These are phyloP conservation scores for Sporobolomyces roseus DNA, from an alignment of 768 basidiomycete genomes.

Conservation along the genomic window DNA sequence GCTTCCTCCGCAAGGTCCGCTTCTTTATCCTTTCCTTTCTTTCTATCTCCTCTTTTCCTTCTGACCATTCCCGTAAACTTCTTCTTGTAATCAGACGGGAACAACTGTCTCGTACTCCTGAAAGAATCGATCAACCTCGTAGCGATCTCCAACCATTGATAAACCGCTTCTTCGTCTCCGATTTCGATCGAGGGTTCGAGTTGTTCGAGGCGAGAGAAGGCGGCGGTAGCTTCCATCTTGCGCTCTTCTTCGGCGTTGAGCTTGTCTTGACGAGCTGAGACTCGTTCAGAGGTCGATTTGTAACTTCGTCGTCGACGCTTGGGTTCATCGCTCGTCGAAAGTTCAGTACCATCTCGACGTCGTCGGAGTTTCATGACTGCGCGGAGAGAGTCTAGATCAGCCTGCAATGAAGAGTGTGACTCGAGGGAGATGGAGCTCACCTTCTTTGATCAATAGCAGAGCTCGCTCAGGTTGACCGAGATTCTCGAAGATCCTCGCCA, in stretches of 20 bases:
- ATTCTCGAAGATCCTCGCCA: constrained; percentile 86
- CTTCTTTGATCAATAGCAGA: constrained; percentile 75
- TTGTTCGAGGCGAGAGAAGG: constrained; percentile 59
- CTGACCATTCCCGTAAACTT: constrained; percentile 41
- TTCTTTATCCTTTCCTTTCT: constrained; percentile 29
- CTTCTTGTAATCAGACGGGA: constrained; percentile 59
- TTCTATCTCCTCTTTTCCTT: constrained; percentile 4
- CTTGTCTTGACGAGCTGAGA: constrained; percentile 64
- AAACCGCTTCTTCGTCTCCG: constrained; percentile 57
- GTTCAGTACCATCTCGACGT: background rate
- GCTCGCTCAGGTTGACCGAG: constrained; percentile 74
- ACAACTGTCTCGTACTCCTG: constrained; percentile 77
- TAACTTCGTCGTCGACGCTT: constrained; percentile 47
- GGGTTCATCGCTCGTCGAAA: background rate
- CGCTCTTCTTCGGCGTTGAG: constrained; percentile 50
- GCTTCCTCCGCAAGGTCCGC: constrained; percentile 47
- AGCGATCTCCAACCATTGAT: constrained; percentile 76
- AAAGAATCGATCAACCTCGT: constrained; percentile 84
- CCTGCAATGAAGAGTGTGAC: background rate
- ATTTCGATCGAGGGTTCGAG: constrained; percentile 48
- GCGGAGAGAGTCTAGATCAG: background rate
- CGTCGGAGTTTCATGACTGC: constrained; percentile 3
- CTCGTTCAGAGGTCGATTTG: constrained; percentile 60
- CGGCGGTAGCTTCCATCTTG: constrained; percentile 41
- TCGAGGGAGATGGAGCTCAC: constrained; percentile 50